Evolutionary conservation across 2,329 filamentous ascomycete species (phyloP).

Genomic region (Cryphonectria carpinicola): DNA sequence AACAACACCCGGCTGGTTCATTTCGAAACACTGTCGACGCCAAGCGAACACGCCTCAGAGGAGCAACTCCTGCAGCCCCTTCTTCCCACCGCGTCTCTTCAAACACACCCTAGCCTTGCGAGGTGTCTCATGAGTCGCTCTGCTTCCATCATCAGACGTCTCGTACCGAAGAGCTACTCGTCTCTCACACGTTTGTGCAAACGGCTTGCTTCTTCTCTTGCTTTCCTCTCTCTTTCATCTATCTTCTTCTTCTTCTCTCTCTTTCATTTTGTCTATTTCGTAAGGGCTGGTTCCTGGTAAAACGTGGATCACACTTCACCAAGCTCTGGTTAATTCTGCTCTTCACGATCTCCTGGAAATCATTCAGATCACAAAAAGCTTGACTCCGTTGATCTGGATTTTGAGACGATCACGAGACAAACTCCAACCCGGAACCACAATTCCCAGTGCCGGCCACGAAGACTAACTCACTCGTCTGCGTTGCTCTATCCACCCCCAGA

Average conservation of each 20-base stretch:
- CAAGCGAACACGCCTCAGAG: background rate
- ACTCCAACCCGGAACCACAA: slow-evolving; percentile 2
- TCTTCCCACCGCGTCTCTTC: slow-evolving; percentile 1
- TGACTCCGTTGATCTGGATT: slow-evolving; percentile 7
- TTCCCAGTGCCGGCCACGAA: background rate
- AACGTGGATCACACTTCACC: background rate
- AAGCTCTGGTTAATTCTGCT: background rate
- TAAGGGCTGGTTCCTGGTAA: slow-evolving; percentile 6
- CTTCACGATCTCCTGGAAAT: slow-evolving; percentile 12
- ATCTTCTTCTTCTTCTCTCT: background rate
- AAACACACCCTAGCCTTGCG: slow-evolving; percentile 23
- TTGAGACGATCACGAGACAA: slow-evolving; percentile 13
- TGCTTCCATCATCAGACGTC: slow-evolving; percentile 26
- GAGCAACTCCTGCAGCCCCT: slow-evolving; percentile 4
- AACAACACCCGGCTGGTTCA: background rate
- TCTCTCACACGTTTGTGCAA: background rate
- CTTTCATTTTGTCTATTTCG: background rate
- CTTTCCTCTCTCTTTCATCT: background rate
- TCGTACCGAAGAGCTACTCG: slow-evolving; percentile 8
- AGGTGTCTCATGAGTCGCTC: slow-evolving; percentile 24
- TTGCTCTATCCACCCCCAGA: background rate
- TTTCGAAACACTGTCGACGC: slow-evolving; percentile 1
- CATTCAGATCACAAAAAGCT: slow-evolving; percentile 22
- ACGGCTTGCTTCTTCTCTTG: background rate
- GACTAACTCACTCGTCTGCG: background rate